Conservation (phyloP, 192 early-diverging fungal species). For the Podochytrium sp. region DNA sequence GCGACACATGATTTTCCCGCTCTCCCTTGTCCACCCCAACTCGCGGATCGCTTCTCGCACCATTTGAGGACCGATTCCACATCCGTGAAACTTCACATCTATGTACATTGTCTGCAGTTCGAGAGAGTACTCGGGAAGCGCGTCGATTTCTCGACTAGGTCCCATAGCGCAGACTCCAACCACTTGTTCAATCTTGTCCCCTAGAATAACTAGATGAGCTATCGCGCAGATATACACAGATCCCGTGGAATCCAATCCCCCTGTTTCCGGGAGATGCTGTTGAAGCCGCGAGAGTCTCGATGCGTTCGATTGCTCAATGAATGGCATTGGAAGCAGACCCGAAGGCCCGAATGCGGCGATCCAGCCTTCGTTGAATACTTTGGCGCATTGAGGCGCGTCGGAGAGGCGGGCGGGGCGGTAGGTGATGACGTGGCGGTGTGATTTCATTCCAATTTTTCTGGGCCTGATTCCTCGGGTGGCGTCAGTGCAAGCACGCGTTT, state of each 20-base stretch:
- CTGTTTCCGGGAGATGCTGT: neutral
- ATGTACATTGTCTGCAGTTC: neutral
- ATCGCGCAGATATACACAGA: neutral
- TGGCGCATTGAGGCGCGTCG: neutral
- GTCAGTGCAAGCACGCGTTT: too few species aligned
- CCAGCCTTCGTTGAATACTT: slow-evolving; percentile 3
- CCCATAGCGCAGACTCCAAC: neutral
- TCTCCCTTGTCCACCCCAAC: slow-evolving; percentile 6
- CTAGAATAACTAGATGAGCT: too few species aligned
- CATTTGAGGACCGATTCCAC: neutral
- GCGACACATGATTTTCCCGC: neutral
- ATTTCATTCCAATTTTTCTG: too few species aligned
- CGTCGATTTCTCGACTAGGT: neutral
- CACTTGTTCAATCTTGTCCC: neutral
- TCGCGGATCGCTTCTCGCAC: neutral
- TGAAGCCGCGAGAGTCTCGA: neutral
- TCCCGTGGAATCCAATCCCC: neutral
- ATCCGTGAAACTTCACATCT: neutral
- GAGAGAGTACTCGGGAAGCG: neutral
- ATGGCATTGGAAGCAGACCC: neutral
- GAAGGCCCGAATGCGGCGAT: neutral
- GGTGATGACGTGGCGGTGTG: too few species aligned
- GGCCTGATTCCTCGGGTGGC: too few species aligned
- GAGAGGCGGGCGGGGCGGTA: neutral
- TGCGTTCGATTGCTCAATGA: neutral